phyloP scores from a whole-genome alignment of 495 filamentous ascomycete genomes.

The Hamigera avellanea region DNA sequence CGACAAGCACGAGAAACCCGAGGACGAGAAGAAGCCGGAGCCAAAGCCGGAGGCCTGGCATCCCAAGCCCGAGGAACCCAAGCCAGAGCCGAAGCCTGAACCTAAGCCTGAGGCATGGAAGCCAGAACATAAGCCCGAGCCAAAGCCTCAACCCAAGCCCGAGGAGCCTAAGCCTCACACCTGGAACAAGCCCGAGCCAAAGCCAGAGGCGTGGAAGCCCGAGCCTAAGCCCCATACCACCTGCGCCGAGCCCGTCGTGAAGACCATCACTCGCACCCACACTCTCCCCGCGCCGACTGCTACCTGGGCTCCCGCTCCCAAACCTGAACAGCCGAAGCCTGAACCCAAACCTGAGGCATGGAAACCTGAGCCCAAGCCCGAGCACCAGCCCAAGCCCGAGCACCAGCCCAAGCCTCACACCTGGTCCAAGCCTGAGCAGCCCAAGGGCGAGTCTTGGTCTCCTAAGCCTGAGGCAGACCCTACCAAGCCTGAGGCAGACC shows the following conservation, averaged over 20 bases:
- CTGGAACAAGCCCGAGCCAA: background rate
- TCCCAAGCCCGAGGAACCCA: background rate
- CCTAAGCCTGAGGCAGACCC: background rate
- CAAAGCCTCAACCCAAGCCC: background rate
- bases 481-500: background rate
- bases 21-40: background rate
- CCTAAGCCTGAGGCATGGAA: background rate
- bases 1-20: background rate
- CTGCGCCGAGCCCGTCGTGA: too few species aligned
- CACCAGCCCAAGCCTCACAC: background rate
- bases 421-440: background rate
- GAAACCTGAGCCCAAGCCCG: background rate
- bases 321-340: background rate
- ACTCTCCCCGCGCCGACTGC: background rate
- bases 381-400: background rate
- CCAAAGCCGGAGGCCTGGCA: background rate
- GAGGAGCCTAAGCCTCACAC: background rate
- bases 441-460: background rate
- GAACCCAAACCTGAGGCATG: background rate
- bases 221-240: background rate
- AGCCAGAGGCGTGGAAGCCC: background rate
- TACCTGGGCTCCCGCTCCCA: background rate
- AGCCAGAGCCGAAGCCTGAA: background rate
- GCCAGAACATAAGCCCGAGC: too few species aligned
- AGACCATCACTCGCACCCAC: background rate